Conservation (phyloP, 2,329 filamentous ascomycete species). For the Alternaria brassicicola region DNA sequence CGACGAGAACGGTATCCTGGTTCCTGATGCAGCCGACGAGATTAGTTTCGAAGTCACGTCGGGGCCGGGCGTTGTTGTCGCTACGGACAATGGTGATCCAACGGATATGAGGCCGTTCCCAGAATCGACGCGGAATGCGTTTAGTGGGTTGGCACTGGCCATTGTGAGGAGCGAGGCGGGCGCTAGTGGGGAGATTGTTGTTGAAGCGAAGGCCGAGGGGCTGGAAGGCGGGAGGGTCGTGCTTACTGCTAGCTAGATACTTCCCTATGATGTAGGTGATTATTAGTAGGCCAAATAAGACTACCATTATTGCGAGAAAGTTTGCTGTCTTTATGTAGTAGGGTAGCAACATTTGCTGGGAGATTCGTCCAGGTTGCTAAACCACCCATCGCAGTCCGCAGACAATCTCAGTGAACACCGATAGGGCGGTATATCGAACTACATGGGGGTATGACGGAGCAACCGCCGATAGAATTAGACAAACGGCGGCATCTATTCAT, state of each 20-base stretch:
- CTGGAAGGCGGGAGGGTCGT: conserved; percentile 11
- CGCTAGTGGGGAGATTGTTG: conserved; percentile 16
- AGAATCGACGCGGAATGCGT: conserved; percentile 29
- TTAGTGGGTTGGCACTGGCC: conserved; percentile 33
- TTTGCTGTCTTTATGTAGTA: not conserved
- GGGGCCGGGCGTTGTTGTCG: conserved; percentile 52
- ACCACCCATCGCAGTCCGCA: no score
- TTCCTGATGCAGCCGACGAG: conserved; percentile 52
- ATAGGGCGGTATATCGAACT: no score
- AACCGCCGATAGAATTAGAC: no score
- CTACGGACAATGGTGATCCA: conserved; percentile 34
- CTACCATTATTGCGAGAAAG: not conserved
- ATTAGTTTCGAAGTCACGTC: conserved; percentile 53
- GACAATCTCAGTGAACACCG: no score
- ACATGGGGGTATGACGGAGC: no score
- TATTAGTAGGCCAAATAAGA: not conserved
- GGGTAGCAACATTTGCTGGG: no score
- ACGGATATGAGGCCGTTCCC: conserved; percentile 34
- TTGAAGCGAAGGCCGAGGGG: conserved; percentile 14
- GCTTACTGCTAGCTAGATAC: conserved; percentile 6
- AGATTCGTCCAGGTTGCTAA: no score
- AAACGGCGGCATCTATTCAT: no score
- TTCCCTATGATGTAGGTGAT: no score
- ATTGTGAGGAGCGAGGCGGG: conserved; percentile 28
- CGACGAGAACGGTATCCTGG: conserved; percentile 53